Percentiles rank a stretch among this genome's conserved stretches.
phyloP scores from a whole-genome alignment of 495 filamentous ascomycete genomes.

The Trichoderma erinaceum region DNA sequence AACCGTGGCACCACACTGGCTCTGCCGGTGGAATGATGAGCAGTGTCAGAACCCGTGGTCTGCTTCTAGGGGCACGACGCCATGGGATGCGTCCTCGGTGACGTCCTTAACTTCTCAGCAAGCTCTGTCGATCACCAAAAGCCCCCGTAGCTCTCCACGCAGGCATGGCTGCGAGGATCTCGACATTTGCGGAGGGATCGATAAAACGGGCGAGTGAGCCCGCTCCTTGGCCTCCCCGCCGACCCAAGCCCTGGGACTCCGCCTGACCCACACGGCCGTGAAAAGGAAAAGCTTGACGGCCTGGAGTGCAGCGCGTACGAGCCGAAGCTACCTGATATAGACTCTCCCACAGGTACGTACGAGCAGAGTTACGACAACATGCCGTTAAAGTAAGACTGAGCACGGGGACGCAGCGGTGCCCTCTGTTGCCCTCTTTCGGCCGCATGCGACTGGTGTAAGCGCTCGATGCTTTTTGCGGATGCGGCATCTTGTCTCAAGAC shows the following conservation, averaged over 20 bases:
- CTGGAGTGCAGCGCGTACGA: not conserved
- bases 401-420: not conserved
- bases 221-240: not conserved
- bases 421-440: not conserved
- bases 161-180: conserved; percentile 11
- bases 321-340: not conserved
- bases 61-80: not conserved
- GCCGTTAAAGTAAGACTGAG: not conserved
- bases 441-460: conserved; percentile 5
- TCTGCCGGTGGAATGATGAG: not conserved
- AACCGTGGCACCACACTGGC: too few species aligned
- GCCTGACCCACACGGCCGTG: not conserved
- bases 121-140: conserved; percentile 6
- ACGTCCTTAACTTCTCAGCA: not conserved
- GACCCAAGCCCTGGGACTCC: not conserved
- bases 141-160: not conserved
- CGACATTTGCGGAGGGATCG: conserved; percentile 9
- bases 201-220: not conserved
- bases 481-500: not conserved
- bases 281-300: not conserved
- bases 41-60: not conserved
- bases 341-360: not conserved
- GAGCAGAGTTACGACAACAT: not conserved
- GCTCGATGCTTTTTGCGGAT: not conserved
- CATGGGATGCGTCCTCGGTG: not conserved